phyloP scores from a whole-genome alignment of 768 basidiomycete species.

The Gymnopilus junonius region DNA sequence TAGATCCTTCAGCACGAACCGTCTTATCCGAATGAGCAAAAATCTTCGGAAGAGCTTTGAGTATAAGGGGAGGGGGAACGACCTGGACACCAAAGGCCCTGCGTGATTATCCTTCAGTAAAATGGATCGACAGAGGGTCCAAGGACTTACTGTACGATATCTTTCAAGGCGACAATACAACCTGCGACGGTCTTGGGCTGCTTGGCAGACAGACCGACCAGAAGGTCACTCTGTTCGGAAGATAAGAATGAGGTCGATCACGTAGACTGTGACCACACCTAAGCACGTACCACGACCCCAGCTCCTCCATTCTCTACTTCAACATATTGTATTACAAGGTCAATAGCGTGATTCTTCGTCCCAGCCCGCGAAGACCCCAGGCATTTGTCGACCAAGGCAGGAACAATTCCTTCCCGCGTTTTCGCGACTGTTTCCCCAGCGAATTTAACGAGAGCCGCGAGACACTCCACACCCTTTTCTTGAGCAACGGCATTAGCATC shows the following conservation, averaged over 20 bases:
- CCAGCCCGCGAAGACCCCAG: conserved; percentile 90
- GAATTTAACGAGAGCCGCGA: conserved; percentile 85
- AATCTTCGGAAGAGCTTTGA: conserved; percentile 89
- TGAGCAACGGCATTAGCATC: conserved; percentile 98
- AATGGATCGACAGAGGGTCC: background rate
- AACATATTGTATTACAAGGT: conserved; percentile 86
- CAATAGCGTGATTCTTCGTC: conserved; percentile 86
- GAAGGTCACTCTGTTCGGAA: conserved; percentile 64
- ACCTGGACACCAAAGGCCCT: conserved; percentile 82
- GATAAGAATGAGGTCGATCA: conserved; percentile 31
- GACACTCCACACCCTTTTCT: conserved; percentile 94
- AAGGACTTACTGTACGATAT: conserved; percentile 75
- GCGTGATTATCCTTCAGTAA: conserved; percentile 14
- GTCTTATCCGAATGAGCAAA: conserved; percentile 95
- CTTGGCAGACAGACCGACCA: conserved; percentile 88
- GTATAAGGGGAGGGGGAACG: conserved; percentile 76
- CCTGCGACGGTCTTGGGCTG: conserved; percentile 94
- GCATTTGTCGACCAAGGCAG: conserved; percentile 96
- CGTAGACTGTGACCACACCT: conserved; percentile 22
- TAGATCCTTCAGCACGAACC: conserved; percentile 89
- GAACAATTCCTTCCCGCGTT: conserved; percentile 80
- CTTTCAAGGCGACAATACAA: conserved; percentile 76
- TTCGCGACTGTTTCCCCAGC: conserved; percentile 88
- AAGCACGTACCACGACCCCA: conserved; percentile 81
- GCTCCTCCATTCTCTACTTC: conserved; percentile 91